A percentile compares a stretch with the other conserved stretches of the same genome.
Evolutionary conservation across 306 rosid genomes (phyloP).

Genomic region (Cajanus cajan): DNA sequence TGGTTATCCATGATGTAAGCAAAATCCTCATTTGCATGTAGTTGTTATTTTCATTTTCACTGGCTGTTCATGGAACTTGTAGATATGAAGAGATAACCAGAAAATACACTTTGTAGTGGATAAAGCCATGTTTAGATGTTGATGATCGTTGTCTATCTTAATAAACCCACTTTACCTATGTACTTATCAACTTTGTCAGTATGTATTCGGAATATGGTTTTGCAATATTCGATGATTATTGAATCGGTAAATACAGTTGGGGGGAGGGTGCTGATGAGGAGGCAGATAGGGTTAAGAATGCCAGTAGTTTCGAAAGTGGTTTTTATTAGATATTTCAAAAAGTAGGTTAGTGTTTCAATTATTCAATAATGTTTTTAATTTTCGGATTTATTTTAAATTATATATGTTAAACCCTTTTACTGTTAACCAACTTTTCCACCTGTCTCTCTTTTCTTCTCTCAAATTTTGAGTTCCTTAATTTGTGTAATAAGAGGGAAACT

Average conservation of each 20-base stretch:
- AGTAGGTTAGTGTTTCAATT: too few species aligned
- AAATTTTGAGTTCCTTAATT: too few species aligned
- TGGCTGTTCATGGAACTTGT: background rate
- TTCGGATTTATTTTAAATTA: too few species aligned
- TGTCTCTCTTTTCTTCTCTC: too few species aligned
- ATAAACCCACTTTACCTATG: background rate
- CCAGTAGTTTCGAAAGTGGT: background rate
- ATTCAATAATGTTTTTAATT: too few species aligned
- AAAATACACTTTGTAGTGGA: constrained; percentile 10
- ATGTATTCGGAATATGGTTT: background rate
- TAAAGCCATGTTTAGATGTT: background rate
- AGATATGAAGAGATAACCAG: background rate
- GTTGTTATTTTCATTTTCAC: background rate
- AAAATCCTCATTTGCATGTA: background rate
- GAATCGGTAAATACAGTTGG: background rate
- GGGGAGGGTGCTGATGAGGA: background rate
- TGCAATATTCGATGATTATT: background rate
- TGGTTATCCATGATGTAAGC: constrained; percentile 43
- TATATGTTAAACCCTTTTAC: too few species aligned
- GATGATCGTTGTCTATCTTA: background rate
- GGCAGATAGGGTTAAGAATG: background rate
- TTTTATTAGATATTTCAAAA: too few species aligned
- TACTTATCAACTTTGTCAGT: background rate
- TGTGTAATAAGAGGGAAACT: too few species aligned
- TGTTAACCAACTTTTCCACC: too few species aligned